A percentile compares a stretch with the other conserved stretches of the same genome.
Evolutionary conservation across 208 protist species (phyloP).

Genomic region (Acanthamoeba castellanii): DNA sequence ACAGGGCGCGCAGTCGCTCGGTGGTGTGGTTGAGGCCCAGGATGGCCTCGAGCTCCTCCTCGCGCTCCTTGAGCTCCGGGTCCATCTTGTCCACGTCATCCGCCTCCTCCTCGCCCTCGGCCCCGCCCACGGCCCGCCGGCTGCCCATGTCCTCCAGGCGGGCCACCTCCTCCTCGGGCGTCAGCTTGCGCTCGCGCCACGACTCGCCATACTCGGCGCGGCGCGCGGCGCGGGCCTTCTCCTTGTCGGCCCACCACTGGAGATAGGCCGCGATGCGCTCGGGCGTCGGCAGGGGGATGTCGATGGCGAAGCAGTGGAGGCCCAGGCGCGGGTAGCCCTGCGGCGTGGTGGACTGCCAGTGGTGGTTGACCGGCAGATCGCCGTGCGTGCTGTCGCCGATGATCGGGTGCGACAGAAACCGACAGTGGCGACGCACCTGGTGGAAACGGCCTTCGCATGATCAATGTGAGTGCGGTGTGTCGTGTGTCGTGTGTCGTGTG

Average conservation of each 20-base stretch:
- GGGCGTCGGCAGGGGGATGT: conserved; percentile 44
- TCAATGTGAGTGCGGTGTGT: neutral
- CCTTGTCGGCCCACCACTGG: conserved; percentile 22
- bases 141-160: neutral
- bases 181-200: neutral
- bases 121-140: neutral
- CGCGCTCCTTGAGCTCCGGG: neutral
- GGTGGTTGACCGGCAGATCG: conserved; percentile 36
- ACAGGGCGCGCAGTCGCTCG: conserved; percentile 6
- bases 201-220: conserved; percentile 1
- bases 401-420: conserved; percentile 48
- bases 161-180: conserved; percentile 3
- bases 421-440: conserved; percentile 24
- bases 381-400: conserved; percentile 49
- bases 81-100: neutral
- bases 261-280: conserved; percentile 15
- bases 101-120: neutral
- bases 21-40: neutral
- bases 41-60: neutral
- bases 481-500: neutral
- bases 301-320: conserved; percentile 36
- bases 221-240: neutral
- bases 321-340: conserved; percentile 5
- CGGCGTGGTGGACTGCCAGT: neutral
- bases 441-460: conserved; percentile 6